Evolutionary conservation across 805 yeast species (phyloP), one percentile per base, ranked within the genome.

Genomic region (Saccharomycopsis vini): DNA sequence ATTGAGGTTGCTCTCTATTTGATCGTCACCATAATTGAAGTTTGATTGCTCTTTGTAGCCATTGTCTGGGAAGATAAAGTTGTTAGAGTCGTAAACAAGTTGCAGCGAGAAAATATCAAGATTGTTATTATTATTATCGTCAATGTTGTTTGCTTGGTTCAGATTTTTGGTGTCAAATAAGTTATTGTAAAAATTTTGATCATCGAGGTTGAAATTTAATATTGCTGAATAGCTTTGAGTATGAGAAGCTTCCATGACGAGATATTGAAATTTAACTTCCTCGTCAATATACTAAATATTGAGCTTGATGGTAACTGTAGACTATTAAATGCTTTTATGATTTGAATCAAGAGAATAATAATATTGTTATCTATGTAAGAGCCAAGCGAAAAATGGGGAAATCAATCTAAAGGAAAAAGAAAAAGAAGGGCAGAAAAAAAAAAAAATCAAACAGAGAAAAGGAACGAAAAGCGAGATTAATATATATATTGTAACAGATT

Each of bases 171-270:
- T n/a, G 9, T 33, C 39, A 12, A 42, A 42, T 12, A 45, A 28
- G 20, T 37, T 24, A 21, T 22, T 31, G 41, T 30, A 43, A 16
- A 46, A 35, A 16, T 43, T 40, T 13, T 35, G 21, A 15, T 48
- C 49, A 32, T 45, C 49, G 23, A 45, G 21, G 29, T 39, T 43
- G 38, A 48, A 45, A 31, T 48, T 48, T 33, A 48, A 29, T 43
- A 48, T 40, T 19, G 40, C 15, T 9, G 42, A 43, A 20, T 36
- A 37, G 22, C 43, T 39, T 26, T n/a, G 13, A 10, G 42, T 13
- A 20, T 29, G 41, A 13, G 9, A 9, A 16, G 20, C 10, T 10
- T 36, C 39, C 39, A 36, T 36, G 36, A 15, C n/a, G 9, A n/a
- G n/a, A n/a, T n/a, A n/a, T n/a, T n/a, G n/a, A n/a, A n/a, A n/a